Evolutionary conservation across 345 rosid species (phyloP).

Genomic region (Capsella bursapastoris): DNA sequence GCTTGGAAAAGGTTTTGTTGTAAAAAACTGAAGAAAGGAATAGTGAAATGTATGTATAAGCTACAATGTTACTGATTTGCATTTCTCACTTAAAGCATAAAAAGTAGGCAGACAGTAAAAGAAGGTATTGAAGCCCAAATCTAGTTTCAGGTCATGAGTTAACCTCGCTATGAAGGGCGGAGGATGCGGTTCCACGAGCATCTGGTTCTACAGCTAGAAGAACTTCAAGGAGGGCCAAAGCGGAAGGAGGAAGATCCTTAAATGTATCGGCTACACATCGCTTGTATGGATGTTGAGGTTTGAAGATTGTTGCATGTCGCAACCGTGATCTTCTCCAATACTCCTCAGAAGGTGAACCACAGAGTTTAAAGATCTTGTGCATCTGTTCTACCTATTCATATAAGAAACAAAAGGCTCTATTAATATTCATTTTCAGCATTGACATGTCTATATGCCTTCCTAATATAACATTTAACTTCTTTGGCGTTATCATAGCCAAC

Average conservation of each 20-base stretch:
- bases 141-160: background rate
- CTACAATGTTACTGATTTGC: background rate
- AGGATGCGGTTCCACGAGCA: constrained; percentile 61
- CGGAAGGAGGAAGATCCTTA: constrained; percentile 62
- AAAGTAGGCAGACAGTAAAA: background rate
- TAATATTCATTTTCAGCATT: background rate
- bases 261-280: constrained; percentile 56
- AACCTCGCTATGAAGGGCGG: constrained; percentile 71
- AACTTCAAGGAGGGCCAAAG: constrained; percentile 59
- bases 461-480: constrained; percentile 1
- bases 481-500: background rate
- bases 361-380: constrained; percentile 75
- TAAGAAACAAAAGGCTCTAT: constrained; percentile 26
- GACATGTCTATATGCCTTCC: background rate
- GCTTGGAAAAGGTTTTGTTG: constrained; percentile 60
- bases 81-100: background rate
- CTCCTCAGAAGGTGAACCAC: constrained; percentile 78
- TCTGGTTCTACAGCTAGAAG: constrained; percentile 70
- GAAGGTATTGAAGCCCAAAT: background rate
- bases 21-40: constrained; percentile 52
- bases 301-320: constrained; percentile 71
- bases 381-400: constrained; percentile 64
- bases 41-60: background rate
- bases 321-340: constrained; percentile 69
- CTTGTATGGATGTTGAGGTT: constrained; percentile 68